phyloP scores from a whole-genome alignment of 2,329 filamentous ascomycete genomes.

The Arthrobotrys conoides region DNA sequence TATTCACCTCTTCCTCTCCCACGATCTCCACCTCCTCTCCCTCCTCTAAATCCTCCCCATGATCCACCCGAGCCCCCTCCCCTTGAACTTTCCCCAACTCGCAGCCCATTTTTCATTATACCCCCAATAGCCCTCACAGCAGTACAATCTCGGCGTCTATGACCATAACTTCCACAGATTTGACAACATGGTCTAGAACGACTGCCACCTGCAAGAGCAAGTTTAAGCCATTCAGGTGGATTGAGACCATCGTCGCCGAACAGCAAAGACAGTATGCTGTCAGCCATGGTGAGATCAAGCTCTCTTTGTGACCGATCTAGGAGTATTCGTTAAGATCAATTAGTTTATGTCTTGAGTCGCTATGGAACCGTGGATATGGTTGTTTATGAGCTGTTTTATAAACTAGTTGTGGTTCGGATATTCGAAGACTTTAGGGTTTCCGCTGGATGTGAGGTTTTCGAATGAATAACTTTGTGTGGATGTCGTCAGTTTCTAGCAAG shows the following conservation, averaged over 20 bases:
- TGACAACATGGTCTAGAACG: constrained; percentile 49
- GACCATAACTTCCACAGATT: constrained; percentile 45
- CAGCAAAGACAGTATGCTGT: constrained; percentile 17
- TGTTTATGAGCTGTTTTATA: too few relatives aligned
- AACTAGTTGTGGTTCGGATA: too few relatives aligned
- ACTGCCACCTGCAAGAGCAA: constrained; percentile 48
- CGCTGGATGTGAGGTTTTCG: too few relatives aligned
- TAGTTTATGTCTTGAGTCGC: not conserved
- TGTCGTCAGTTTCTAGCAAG: too few relatives aligned
- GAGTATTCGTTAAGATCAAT: not conserved
- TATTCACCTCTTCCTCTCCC: too few relatives aligned
- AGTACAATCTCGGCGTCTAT: constrained; percentile 27
- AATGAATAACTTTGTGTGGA: too few relatives aligned
- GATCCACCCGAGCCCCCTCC: too few relatives aligned
- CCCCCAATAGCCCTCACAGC: not conserved
- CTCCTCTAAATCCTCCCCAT: too few relatives aligned
- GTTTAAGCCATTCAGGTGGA: constrained; percentile 43
- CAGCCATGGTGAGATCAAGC: constrained; percentile 21
- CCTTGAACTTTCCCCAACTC: constrained; percentile 45
- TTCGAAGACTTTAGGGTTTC: too few relatives aligned
- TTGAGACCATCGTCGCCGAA: constrained; percentile 15
- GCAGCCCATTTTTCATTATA: not conserved
- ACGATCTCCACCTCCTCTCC: too few relatives aligned
- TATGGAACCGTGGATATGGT: too few relatives aligned
- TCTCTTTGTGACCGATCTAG: not conserved